Conservation (phyloP, 2,329 filamentous ascomycete genomes). For the Calonectria montana region DNA sequence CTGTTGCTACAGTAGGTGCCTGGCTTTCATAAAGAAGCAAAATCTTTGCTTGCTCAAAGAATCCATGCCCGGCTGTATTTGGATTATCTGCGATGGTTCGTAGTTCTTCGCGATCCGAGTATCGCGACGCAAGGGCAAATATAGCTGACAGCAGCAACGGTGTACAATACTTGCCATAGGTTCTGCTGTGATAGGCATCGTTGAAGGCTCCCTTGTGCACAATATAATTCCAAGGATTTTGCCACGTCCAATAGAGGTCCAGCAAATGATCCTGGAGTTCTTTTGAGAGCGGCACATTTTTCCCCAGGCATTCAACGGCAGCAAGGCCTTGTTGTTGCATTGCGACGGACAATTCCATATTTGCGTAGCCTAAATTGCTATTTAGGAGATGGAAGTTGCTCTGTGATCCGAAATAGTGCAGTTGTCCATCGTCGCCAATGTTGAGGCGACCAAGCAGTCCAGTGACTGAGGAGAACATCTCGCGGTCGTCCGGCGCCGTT, state of each 20-base stretch:
- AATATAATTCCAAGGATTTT: slow-evolving; percentile 43
- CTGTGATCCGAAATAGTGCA: slow-evolving; percentile 41
- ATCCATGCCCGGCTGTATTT: slow-evolving; percentile 33
- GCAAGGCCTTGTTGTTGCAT: slow-evolving; percentile 8
- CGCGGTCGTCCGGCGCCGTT: background rate
- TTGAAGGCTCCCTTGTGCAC: slow-evolving; percentile 36
- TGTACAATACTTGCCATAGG: slow-evolving; percentile 30
- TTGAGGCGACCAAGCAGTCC: slow-evolving; percentile 25
- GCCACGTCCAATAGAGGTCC: slow-evolving; percentile 42
- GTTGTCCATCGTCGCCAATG: slow-evolving; percentile 35
- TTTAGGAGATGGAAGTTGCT: slow-evolving; percentile 35
- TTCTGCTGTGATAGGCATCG: slow-evolving; percentile 21
- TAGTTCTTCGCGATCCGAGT: slow-evolving; percentile 36
- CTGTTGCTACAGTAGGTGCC: slow-evolving; percentile 35
- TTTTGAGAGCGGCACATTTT: slow-evolving; percentile 16
- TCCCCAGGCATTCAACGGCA: background rate
- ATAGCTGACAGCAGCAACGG: slow-evolving; percentile 37
- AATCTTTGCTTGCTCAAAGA: slow-evolving; percentile 36
- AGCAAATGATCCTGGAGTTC: slow-evolving; percentile 42
- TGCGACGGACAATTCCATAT: background rate
- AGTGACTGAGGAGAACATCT: slow-evolving; percentile 13
- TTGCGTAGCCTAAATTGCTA: background rate
- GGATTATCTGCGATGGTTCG: slow-evolving; percentile 30
- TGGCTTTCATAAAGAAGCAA: slow-evolving; percentile 37
- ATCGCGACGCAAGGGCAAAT: slow-evolving; percentile 37